Percentiles rank a stretch among this genome's conserved stretches.
These are phyloP conservation scores for Linanthus parryae DNA, from an alignment of 148 eudicot species.

Conservation along the genomic window DNA sequence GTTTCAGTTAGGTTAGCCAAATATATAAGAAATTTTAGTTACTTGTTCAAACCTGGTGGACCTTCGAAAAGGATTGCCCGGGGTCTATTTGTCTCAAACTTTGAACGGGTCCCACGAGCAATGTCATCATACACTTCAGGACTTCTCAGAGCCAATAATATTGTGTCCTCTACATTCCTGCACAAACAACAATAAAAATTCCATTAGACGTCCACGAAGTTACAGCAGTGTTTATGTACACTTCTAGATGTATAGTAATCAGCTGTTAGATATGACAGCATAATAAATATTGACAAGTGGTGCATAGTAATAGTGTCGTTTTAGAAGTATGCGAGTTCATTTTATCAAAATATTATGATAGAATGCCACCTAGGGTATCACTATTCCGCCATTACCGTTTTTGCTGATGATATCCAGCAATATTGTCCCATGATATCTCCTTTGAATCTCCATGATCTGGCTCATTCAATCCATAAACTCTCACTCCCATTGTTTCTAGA, in stretches of 20 bases:
- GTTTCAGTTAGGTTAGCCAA: neutral
- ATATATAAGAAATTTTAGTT: neutral
- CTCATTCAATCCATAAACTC: constrained; percentile 68
- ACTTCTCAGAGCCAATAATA: constrained; percentile 78
- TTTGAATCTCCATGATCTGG: constrained; percentile 27
- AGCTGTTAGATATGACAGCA: too few species aligned
- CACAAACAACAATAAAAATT: neutral
- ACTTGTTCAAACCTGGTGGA: constrained; percentile 74
- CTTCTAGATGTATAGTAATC: too few species aligned
- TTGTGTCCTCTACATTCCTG: constrained; percentile 86
- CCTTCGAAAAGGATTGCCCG: constrained; percentile 96
- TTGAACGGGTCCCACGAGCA: constrained; percentile 89
- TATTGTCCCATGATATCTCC: constrained; percentile 90
- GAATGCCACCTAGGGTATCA: too few species aligned
- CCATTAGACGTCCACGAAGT: too few species aligned
- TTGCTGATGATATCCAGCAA: constrained; percentile 93
- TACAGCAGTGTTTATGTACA: too few species aligned
- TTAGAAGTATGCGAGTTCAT: too few species aligned
- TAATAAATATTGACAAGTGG: too few species aligned
- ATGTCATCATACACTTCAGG: constrained; percentile 96
- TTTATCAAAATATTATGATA: too few species aligned
- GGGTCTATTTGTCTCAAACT: constrained; percentile 93
- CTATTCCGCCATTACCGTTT: too few species aligned
- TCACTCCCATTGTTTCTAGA: constrained; percentile 91
- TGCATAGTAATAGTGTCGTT: too few species aligned